Percentiles rank a stretch among this genome's conserved stretches.
Evolutionary conservation across 163 green algal species (phyloP).

Genomic region (Scenedesmus sp.): DNA sequence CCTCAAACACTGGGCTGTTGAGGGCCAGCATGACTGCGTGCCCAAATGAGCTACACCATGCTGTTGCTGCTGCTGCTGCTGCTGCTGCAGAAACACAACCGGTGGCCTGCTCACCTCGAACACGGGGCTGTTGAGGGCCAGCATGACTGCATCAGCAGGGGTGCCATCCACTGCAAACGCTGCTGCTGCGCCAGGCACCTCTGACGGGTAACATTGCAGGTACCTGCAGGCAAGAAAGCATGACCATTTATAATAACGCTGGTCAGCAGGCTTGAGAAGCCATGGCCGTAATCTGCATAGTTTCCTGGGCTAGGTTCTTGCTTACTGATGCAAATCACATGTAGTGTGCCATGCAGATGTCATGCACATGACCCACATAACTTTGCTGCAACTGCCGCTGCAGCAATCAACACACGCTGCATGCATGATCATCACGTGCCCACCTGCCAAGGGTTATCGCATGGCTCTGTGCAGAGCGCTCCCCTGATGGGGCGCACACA

Average conservation of each 20-base stretch:
- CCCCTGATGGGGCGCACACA: constrained; percentile 60
- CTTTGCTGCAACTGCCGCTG: no score
- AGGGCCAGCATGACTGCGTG: constrained; percentile 79
- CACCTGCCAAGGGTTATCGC: constrained; percentile 74
- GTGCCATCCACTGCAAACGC: constrained; percentile 77
- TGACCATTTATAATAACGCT: no score
- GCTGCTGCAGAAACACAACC: not conserved
- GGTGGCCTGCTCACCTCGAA: constrained; percentile 54
- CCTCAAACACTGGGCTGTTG: constrained; percentile 67
- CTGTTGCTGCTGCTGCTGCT: constrained; percentile 63
- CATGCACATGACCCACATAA: no score
- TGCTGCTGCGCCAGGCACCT: constrained; percentile 59
- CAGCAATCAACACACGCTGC: not conserved
- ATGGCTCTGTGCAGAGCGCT: constrained; percentile 70
- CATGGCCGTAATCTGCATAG: no score
- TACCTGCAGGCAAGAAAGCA: constrained; percentile 34
- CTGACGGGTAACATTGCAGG: constrained; percentile 53
- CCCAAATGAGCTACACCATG: constrained; percentile 65
- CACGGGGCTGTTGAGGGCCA: constrained; percentile 75
- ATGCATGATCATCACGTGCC: constrained; percentile 22
- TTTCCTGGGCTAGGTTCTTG: no score
- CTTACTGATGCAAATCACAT: no score
- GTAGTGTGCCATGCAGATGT: no score
- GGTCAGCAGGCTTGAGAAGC: no score
- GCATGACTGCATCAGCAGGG: constrained; percentile 69